phyloP scores from a whole-genome alignment of 2,329 filamentous ascomycete genomes.

The Helicocarpus griseus region DNA sequence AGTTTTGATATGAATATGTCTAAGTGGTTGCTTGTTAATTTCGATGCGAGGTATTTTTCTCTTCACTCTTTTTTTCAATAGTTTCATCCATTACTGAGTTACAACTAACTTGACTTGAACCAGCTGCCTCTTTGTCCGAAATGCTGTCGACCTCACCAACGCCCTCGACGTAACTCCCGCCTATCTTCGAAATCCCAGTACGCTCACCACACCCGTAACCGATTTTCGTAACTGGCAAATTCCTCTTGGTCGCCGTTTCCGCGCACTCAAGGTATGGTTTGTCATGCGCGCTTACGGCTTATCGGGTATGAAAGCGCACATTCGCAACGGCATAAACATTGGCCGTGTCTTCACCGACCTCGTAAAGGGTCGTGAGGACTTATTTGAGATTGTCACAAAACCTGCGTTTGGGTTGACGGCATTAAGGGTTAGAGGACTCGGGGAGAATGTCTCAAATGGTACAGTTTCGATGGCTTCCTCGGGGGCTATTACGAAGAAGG shows the following conservation, averaged over 20 bases:
- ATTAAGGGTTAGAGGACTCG: slow-evolving; percentile 50
- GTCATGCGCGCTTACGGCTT: slow-evolving; percentile 77
- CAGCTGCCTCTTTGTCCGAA: slow-evolving; percentile 71
- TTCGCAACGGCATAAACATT: slow-evolving; percentile 57
- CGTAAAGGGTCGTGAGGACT: slow-evolving; percentile 49
- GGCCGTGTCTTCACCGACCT: slow-evolving; percentile 61
- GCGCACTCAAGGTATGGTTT: slow-evolving; percentile 90
- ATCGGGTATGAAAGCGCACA: slow-evolving; percentile 61
- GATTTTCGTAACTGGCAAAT: slow-evolving; percentile 98
- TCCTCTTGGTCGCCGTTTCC: slow-evolving; percentile 78
- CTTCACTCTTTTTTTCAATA: neutral
- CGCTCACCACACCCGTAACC: slow-evolving; percentile 73
- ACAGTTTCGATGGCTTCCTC: slow-evolving; percentile 38
- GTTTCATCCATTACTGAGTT: neutral
- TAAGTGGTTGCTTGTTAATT: slow-evolving; percentile 94
- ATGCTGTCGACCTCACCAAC: slow-evolving; percentile 64
- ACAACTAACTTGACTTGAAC: slow-evolving; percentile 6
- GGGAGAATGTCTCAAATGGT: slow-evolving; percentile 17
- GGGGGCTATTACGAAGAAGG: slow-evolving; percentile 60
- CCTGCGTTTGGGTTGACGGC: slow-evolving; percentile 74
- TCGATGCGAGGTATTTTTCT: slow-evolving; percentile 52
- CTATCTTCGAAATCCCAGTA: slow-evolving; percentile 74
- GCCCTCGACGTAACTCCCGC: slow-evolving; percentile 69
- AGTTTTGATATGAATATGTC: slow-evolving; percentile 95
- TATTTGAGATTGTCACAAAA: slow-evolving; percentile 66